A percentile compares a stretch with the other conserved stretches of the same genome.
These are phyloP conservation scores for Trichoderma lentiforme DNA, from an alignment of 2,329 filamentous ascomycete genomes.

Conservation along the genomic window DNA sequence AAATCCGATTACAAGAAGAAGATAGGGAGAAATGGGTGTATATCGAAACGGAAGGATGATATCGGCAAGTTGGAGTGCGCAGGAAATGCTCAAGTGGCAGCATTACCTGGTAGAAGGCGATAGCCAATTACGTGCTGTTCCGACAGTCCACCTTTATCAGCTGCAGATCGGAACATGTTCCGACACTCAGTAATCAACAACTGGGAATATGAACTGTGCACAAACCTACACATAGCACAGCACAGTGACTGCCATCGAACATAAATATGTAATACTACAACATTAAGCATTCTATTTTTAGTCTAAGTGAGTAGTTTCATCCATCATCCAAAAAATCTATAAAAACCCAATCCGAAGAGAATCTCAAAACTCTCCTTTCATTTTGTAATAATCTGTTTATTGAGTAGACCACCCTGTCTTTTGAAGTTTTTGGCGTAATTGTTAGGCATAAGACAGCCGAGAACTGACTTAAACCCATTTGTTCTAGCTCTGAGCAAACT, in stretches of 20 bases:
- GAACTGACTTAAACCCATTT: neutral
- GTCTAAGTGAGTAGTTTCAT: neutral
- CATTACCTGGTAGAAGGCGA: neutral
- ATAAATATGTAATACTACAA: neutral
- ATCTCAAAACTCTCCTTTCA: neutral
- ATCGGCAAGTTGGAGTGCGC: neutral
- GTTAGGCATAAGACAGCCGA: neutral
- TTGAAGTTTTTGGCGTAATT: neutral
- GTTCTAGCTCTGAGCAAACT: slow-evolving; percentile 8
- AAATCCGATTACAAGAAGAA: neutral
- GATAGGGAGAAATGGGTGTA: neutral
- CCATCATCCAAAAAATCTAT: neutral
- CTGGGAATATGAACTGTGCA: neutral
- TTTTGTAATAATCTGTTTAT: neutral
- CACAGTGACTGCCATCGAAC: neutral
- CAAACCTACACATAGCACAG: neutral
- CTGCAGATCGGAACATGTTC: neutral
- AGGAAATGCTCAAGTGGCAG: neutral
- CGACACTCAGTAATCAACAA: neutral
- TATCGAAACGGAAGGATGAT: neutral
- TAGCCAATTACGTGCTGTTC: neutral
- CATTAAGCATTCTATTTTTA: neutral
- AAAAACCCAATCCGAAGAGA: neutral
- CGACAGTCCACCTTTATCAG: neutral
- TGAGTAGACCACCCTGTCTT: neutral